These are phyloP conservation scores for Phylloporus gajari DNA, from an alignment of 1,284 basidiomycete species.

Conservation along the genomic window DNA sequence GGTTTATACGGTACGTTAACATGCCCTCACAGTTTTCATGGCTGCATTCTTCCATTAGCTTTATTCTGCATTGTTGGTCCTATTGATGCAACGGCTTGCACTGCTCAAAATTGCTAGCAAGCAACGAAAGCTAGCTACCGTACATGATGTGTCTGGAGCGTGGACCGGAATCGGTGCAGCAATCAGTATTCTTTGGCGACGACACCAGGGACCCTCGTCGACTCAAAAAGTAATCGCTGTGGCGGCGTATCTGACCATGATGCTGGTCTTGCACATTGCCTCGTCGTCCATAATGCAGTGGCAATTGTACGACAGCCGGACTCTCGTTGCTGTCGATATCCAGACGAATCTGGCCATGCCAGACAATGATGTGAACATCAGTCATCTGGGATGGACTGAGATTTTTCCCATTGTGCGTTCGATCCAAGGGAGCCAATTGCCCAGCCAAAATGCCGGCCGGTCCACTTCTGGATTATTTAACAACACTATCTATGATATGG, in stretches of 20 bases:
- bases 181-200: conserved; percentile 25
- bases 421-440: too few relatives aligned
- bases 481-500: not conserved
- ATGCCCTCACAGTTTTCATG: too few relatives aligned
- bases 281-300: conserved; percentile 36
- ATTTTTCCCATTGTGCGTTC: not conserved
- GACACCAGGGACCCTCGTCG: conserved; percentile 20
- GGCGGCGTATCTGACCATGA: conserved; percentile 17
- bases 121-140: not conserved
- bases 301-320: conserved; percentile 21
- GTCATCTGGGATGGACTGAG: not conserved
- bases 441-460: too few relatives aligned
- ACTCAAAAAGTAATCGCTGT: conserved; percentile 3
- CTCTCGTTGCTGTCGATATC: not conserved
- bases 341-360: not conserved
- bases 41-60: not conserved
- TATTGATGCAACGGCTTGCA: not conserved
- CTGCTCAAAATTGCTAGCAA: conserved; percentile 7
- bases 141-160: not conserved
- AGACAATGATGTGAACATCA: not conserved
- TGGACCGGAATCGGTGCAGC: conserved; percentile 29
- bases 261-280: conserved; percentile 29
- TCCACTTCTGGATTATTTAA: not conserved
- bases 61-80: not conserved
- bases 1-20: not conserved